These are phyloP conservation scores for Aristolochia contorta DNA, from an alignment of 164 flowering plant genomes.

Conservation along the genomic window DNA sequence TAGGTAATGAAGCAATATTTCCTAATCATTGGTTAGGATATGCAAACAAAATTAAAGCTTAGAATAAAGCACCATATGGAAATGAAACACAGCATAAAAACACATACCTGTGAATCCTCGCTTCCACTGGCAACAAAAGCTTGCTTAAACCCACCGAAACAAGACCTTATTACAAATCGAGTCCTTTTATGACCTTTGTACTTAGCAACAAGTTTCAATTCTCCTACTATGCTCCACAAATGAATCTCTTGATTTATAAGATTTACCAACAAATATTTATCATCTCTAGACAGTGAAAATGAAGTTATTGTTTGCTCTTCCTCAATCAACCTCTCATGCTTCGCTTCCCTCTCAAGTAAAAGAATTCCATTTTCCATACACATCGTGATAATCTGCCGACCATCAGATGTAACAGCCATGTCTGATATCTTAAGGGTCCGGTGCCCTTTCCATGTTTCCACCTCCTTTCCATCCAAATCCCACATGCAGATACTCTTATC, in stretches of 20 bases:
- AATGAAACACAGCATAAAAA: background rate
- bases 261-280: constrained; percentile 50
- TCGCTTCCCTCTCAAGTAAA: constrained; percentile 45
- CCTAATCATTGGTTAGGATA: too few species aligned
- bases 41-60: too few species aligned
- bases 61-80: too few species aligned
- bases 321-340: constrained; percentile 42
- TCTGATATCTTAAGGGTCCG: constrained; percentile 58
- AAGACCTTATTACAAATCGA: constrained; percentile 63
- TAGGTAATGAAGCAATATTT: too few species aligned
- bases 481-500: constrained; percentile 85
- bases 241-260: constrained; percentile 70
- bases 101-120: constrained; percentile 77
- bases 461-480: constrained; percentile 75
- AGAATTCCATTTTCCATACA: constrained; percentile 42
- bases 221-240: constrained; percentile 62
- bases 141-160: constrained; percentile 76
- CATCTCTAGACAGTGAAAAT: constrained; percentile 56
- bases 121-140: constrained; percentile 85
- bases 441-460: constrained; percentile 70
- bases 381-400: constrained; percentile 55
- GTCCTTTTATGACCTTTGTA: constrained; percentile 70
- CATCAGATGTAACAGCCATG: constrained; percentile 60
- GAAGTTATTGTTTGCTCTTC: constrained; percentile 56
- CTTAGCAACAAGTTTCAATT: constrained; percentile 33